Evolutionary conservation across 2,329 filamentous ascomycete species (phyloP), one percentile per base, ranked within the genome.

Genomic region (Xylaria sp.): DNA sequence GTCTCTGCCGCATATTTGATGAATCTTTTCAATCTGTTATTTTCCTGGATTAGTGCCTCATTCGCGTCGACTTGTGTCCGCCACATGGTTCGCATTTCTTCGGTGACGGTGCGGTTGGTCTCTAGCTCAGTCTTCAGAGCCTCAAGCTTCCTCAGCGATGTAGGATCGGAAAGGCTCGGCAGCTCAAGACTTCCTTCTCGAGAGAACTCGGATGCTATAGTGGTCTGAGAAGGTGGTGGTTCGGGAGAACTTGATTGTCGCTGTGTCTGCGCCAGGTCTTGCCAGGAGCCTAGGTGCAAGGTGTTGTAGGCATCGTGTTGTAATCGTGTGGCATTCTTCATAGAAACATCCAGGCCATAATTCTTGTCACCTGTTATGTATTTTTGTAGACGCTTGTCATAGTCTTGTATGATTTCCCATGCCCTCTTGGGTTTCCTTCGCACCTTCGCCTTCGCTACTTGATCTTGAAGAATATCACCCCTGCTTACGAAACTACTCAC

Each of bases 381-480:
- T 2, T 20, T 4, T 9, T 66, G 38, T 29, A 66, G 36, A 2
- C 7, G 42, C 39, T 33, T 29, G 36, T 67, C 56, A 33, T 67
- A 61, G 22, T 65, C 65, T 38, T 57, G 61, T 54, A 62, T 59
- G 44, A 66, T 61, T 27, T 62, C 61, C 62, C 58, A 62, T 2
- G 47, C 57, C 25, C 57, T 68, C 38, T 55, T 56, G 2, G 51
- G 47, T 31, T 68, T 57, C 27, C 38, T 44, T 25, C 61, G 53
- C 27, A 65, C 9, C 38, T 42, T 57, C 1, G 25, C 9, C 38
- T 42, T 57, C 1, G 25, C 17, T 17, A 22, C n/a, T 27, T 68
- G 53, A 9, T 58, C 53, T 45, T 62, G 47, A 25, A 57, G 20
- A 50, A 66, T 59, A 44, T 56, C 36, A 3, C 42, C 42, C 17